phyloP scores from a whole-genome alignment of 768 basidiomycete genomes.

The Sarcomyxa edulis region DNA sequence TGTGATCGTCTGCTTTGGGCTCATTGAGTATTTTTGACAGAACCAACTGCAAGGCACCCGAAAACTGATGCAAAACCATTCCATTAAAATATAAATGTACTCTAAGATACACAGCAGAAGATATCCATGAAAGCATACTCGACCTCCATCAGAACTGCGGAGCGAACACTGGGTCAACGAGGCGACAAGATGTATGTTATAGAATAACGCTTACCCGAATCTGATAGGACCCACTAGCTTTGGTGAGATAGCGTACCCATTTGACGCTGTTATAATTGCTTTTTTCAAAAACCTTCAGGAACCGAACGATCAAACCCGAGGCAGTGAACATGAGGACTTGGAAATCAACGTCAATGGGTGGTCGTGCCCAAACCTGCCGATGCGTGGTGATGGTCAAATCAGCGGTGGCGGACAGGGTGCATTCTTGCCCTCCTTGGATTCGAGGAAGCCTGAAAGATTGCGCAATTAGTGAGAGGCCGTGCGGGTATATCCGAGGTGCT shows the following conservation, averaged over 20 bases:
- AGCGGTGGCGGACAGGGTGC: slow-evolving; percentile 79
- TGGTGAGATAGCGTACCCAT: slow-evolving; percentile 94
- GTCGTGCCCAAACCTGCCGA: slow-evolving; percentile 95
- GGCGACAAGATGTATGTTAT: no score
- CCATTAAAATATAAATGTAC: slow-evolving; percentile 3
- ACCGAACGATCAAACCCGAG: slow-evolving; percentile 92
- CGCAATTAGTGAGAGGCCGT: slow-evolving; percentile 1
- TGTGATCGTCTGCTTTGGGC: no score
- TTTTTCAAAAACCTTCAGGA: slow-evolving; percentile 98
- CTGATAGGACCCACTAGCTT: slow-evolving; percentile 91
- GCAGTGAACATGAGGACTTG: slow-evolving; percentile 99
- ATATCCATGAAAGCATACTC: no score
- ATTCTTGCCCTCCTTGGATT: slow-evolving; percentile 90
- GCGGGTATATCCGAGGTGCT: slow-evolving; percentile 25
- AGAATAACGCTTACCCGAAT: slow-evolving; percentile 69
- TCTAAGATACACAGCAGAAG: background rate
- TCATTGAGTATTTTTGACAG: no score
- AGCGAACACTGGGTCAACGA: background rate
- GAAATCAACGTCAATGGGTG: slow-evolving; percentile 97
- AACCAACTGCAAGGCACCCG: no score
- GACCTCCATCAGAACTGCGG: slow-evolving; percentile 7
- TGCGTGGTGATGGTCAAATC: slow-evolving; percentile 83
- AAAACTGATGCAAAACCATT: slow-evolving; percentile 2
- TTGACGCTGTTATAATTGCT: slow-evolving; percentile 90
- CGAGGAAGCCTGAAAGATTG: slow-evolving; percentile 67